These are phyloP conservation scores for Macrophomina pseudophaseolina DNA, from an alignment of 2,329 filamentous ascomycete genomes.

Conservation along the genomic window DNA sequence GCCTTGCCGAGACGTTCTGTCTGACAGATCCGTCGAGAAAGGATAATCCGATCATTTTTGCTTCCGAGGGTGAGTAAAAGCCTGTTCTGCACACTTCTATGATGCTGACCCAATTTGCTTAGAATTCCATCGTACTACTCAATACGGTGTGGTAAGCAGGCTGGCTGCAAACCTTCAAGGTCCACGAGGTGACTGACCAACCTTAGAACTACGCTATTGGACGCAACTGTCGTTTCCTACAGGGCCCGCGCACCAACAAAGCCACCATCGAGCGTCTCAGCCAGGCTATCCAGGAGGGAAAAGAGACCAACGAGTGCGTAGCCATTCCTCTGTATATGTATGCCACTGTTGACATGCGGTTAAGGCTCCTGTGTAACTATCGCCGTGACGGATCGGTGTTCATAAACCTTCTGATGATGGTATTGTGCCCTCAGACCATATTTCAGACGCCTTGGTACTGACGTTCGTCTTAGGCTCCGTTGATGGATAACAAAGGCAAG, in stretches of 20 bases:
- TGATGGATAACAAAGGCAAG: conserved; percentile 69
- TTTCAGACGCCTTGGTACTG: too few relatives aligned
- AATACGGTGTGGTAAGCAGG: conserved; percentile 66
- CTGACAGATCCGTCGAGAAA: conserved; percentile 73
- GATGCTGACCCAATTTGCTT: conserved; percentile 27
- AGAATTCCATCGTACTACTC: conserved; percentile 77
- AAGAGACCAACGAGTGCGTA: conserved; percentile 57
- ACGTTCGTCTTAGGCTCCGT: conserved; percentile 53
- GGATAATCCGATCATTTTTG: conserved; percentile 79
- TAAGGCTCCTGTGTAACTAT: conserved; percentile 78
- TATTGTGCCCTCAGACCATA: too few relatives aligned
- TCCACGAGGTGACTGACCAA: too few relatives aligned
- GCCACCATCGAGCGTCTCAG: conserved; percentile 66
- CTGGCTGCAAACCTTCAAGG: too few relatives aligned
- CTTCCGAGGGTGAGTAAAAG: conserved; percentile 66
- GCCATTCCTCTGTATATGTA: too few relatives aligned
- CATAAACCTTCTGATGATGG: conserved; percentile 76
- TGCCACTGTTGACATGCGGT: conserved; percentile 35
- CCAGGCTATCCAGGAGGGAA: conserved; percentile 65
- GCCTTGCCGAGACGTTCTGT: conserved; percentile 77
- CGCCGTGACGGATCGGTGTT: conserved; percentile 77
- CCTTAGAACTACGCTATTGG: conserved; percentile 66
- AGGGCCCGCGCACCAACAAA: conserved; percentile 72
- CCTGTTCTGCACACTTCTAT: neutral
- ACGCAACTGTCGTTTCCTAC: conserved; percentile 78